Conservation (phyloP, 768 basidiomycete species). For the Strobilomyces echinocephalus region DNA sequence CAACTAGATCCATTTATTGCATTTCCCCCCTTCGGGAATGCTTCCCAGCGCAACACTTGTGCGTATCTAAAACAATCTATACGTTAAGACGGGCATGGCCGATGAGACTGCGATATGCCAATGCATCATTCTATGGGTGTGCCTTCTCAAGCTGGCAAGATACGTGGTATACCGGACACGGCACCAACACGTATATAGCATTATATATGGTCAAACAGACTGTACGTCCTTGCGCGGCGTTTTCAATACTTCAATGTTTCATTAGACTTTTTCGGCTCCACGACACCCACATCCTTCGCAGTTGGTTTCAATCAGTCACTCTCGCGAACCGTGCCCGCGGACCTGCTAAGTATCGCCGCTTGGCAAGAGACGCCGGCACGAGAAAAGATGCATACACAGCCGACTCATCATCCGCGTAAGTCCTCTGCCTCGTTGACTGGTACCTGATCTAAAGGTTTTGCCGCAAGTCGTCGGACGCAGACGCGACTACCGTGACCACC, state of each 20-base stretch:
- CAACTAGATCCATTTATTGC: neutral
- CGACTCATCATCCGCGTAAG: neutral
- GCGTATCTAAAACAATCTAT: neutral
- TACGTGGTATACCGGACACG: neutral
- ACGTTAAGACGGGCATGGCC: neutral
- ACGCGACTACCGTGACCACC: neutral
- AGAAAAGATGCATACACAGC: neutral
- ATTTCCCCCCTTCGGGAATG: neutral
- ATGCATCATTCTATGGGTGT: neutral
- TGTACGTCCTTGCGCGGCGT: neutral
- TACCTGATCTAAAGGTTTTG: neutral
- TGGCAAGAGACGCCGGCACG: neutral
- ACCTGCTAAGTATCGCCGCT: neutral
- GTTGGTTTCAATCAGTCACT: neutral
- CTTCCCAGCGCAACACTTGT: neutral
- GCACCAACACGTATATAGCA: neutral
- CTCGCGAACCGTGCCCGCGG: neutral
- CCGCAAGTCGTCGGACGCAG: neutral
- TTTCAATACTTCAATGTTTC: too few species aligned
- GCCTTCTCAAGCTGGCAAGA: neutral
- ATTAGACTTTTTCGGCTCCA: neutral
- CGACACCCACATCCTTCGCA: neutral
- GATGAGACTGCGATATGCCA: too few species aligned
- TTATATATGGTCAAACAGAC: neutral
- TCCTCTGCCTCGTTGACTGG: neutral